Conservation (phyloP, 306 rosid genomes). For the Crotalaria pallida region DNA sequence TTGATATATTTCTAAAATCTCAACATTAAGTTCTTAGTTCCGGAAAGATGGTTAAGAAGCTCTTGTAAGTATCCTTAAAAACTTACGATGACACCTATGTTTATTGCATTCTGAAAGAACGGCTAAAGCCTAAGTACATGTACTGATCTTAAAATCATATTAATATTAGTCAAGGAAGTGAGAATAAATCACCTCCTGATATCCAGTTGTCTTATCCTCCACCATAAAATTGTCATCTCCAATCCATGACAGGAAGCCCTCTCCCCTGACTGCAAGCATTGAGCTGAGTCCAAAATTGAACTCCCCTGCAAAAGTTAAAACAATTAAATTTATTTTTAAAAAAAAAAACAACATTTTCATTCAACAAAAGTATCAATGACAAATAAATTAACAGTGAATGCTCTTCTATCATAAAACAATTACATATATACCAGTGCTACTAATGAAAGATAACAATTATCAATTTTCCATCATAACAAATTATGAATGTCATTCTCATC, state of each 20-base stretch:
- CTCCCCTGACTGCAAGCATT: constrained; percentile 62
- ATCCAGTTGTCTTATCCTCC: constrained; percentile 43
- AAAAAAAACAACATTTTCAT: neutral
- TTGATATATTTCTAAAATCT: neutral
- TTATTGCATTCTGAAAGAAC: neutral
- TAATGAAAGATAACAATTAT: neutral
- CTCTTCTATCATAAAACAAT: neutral
- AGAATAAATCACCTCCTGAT: constrained; percentile 48
- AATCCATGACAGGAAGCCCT: constrained; percentile 53
- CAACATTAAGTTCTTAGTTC: neutral
- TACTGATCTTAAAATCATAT: neutral
- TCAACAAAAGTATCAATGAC: neutral
- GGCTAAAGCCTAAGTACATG: neutral
- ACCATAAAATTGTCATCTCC: constrained; percentile 65
- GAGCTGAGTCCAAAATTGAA: constrained; percentile 54
- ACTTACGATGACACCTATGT: neutral
- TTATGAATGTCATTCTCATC: neutral
- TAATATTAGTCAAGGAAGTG: neutral
- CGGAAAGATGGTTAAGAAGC: neutral
- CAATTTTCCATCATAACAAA: neutral
- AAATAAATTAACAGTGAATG: neutral
- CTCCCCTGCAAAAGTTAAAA: constrained; percentile 40
- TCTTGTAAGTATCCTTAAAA: neutral
- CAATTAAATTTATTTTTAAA: neutral
- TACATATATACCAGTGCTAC: neutral